phyloP scores from a whole-genome alignment of 768 basidiomycete genomes.

The Tylopilus sp. region DNA sequence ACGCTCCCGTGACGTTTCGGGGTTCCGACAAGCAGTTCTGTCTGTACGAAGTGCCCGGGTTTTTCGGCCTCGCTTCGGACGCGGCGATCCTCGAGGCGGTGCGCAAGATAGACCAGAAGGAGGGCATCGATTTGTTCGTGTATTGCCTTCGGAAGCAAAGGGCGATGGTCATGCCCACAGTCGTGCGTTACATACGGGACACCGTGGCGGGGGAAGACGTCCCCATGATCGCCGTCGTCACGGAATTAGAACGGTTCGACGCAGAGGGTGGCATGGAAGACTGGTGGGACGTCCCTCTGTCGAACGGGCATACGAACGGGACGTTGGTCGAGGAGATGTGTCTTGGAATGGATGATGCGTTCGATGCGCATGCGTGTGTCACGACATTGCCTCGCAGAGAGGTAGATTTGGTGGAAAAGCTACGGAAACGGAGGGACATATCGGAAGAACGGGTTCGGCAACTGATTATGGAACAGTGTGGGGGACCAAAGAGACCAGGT shows the following conservation, averaged over 20 bases:
- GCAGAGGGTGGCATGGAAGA: conserved; percentile 23
- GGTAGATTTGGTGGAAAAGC: conserved; percentile 2
- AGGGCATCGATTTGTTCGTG: conserved; percentile 22
- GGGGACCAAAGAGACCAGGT: conserved; percentile 9
- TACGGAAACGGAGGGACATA: conserved; percentile 20
- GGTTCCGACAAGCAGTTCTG: conserved; percentile 1
- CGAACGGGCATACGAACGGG: conserved; percentile 24
- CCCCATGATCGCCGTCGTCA: conserved; percentile 26
- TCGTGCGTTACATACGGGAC: conserved; percentile 7
- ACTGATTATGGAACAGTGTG: conserved; percentile 17
- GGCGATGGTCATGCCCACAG: conserved; percentile 10
- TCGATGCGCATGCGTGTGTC: conserved; percentile 38
- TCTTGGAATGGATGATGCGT: conserved; percentile 18
- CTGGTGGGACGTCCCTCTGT: conserved; percentile 26
- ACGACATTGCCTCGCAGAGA: conserved; percentile 29
- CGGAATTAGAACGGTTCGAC: conserved; percentile 23
- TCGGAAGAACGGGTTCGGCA: conserved; percentile 13
- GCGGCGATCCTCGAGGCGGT: conserved; percentile 14
- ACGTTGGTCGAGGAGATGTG: conserved; percentile 21
- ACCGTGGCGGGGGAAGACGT: background rate
- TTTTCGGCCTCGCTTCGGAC: conserved; percentile 8
- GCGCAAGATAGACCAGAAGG: conserved; percentile 8
- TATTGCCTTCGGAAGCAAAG: conserved; percentile 24
- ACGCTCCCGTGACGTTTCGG: background rate
- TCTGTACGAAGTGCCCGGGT: conserved; percentile 26